Evolutionary conservation across 148 eudicot species (phyloP).

Genomic region (Heliamphora exappendiculata): DNA sequence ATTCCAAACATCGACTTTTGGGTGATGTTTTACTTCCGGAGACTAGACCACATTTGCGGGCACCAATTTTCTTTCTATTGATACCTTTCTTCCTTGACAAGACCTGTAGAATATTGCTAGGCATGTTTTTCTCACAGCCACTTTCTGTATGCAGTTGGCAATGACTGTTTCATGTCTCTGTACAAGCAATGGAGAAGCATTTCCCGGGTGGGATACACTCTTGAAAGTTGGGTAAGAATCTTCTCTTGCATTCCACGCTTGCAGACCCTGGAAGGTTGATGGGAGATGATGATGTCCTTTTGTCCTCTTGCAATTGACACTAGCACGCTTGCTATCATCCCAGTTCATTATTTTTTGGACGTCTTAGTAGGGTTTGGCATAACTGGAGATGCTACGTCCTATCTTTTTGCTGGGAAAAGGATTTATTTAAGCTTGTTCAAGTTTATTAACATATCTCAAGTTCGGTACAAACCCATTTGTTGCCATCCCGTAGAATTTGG

Average conservation of each 20-base stretch:
- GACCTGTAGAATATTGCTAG: not conserved
- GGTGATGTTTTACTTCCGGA: not conserved
- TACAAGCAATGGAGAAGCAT: slow-evolving; percentile 69
- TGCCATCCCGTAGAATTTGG: not conserved
- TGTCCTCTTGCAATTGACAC: not conserved
- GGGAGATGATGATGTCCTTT: slow-evolving; percentile 18
- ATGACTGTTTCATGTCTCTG: slow-evolving; percentile 65
- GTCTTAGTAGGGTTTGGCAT: not conserved
- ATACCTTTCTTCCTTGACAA: not conserved
- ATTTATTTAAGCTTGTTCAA: not conserved
- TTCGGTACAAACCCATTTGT: not conserved
- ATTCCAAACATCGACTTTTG: not conserved
- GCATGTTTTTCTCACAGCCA: not conserved
- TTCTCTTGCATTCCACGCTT: not conserved
- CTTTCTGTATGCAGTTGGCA: slow-evolving; percentile 60
- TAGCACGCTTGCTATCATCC: not conserved
- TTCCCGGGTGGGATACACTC: slow-evolving; percentile 86
- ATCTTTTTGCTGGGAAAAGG: not conserved
- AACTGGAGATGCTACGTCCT: not conserved
- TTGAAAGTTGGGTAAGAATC: slow-evolving; percentile 65
- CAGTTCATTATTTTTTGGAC: not conserved
- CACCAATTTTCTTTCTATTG: not conserved
- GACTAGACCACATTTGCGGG: not conserved
- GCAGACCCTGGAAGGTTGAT: slow-evolving; percentile 49
- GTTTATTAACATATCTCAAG: not conserved